These are phyloP conservation scores for Lolium multiflorum DNA, from an alignment of 176 grass and related monocot species.

Conservation along the genomic window DNA sequence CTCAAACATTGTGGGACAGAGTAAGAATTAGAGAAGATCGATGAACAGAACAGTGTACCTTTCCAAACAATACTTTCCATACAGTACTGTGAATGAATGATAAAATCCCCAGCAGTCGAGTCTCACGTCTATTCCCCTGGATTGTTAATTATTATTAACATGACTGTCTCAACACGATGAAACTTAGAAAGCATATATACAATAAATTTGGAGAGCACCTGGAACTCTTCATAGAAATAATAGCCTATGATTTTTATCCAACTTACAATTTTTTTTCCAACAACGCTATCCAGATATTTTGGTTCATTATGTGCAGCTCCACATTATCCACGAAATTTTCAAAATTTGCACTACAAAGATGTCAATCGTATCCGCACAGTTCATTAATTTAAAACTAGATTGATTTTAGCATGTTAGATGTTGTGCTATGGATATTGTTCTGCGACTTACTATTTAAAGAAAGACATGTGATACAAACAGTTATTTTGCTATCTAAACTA, in stretches of 20 bases:
- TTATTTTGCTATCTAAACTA: not conserved
- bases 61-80: conserved; percentile 99
- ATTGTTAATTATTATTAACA: conserved; percentile 39
- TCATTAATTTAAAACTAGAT: not conserved
- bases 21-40: conserved; percentile 15
- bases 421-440: not conserved
- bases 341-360: not conserved
- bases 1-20: not conserved
- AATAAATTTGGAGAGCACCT: not conserved
- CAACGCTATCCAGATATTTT: not conserved
- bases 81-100: conserved; percentile 97
- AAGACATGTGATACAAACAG: not conserved
- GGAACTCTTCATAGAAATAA: not conserved
- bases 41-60: conserved; percentile 62
- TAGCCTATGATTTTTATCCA: not conserved
- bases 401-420: not conserved
- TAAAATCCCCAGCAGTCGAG: conserved; percentile 80
- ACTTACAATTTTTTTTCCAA: not conserved
- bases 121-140: conserved; percentile 97
- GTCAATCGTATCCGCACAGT: not conserved
- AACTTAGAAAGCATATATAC: not conserved
- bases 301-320: not conserved
- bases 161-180: not conserved
- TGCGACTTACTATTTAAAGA: not conserved
- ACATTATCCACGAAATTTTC: not conserved